Conservation (phyloP, 2,329 filamentous ascomycete species). For the Exophiala oligosperma region DNA sequence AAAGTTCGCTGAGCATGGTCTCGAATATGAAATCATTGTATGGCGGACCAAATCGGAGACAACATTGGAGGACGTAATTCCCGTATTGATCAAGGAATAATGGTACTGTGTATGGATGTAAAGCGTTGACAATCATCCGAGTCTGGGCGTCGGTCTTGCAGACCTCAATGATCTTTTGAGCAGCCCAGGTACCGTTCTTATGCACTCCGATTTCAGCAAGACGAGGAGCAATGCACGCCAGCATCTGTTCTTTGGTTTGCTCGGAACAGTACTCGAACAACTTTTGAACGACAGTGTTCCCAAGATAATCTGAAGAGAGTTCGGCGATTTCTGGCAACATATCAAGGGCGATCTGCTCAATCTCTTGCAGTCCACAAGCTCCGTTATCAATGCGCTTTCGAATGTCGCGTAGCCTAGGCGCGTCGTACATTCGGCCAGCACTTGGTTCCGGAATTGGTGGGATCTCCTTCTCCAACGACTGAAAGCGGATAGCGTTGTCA, state of each 20-base stretch:
- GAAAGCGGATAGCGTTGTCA: slow-evolving; percentile 73
- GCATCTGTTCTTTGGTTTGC: slow-evolving; percentile 85
- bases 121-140: slow-evolving; percentile 76
- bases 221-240: slow-evolving; percentile 82
- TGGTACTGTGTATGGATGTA: slow-evolving; percentile 83
- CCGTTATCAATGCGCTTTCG: slow-evolving; percentile 97
- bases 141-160: slow-evolving; percentile 84
- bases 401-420: slow-evolving; percentile 91
- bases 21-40: slow-evolving; percentile 98
- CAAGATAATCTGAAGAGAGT: slow-evolving; percentile 90
- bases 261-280: slow-evolving; percentile 96
- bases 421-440: slow-evolving; percentile 86
- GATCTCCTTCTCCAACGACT: slow-evolving; percentile 75
- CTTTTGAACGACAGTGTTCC: slow-evolving; percentile 99
- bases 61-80: slow-evolving; percentile 97
- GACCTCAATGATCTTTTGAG: slow-evolving; percentile 98
- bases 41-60: slow-evolving; percentile 83
- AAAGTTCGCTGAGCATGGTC: slow-evolving; percentile 90
- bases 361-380: slow-evolving; percentile 78
- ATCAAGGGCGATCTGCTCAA: slow-evolving; percentile 85
- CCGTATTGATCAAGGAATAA: slow-evolving; percentile 97
- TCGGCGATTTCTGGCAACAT: slow-evolving; percentile 98
- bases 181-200: slow-evolving; percentile 99
- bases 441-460: slow-evolving; percentile 85
- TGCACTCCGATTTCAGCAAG: slow-evolving; percentile 95